Base-by-base conservation (phyloP, 2,329 filamentous ascomycete species). In the Hymenotorrendiella dingleyae region DNA sequence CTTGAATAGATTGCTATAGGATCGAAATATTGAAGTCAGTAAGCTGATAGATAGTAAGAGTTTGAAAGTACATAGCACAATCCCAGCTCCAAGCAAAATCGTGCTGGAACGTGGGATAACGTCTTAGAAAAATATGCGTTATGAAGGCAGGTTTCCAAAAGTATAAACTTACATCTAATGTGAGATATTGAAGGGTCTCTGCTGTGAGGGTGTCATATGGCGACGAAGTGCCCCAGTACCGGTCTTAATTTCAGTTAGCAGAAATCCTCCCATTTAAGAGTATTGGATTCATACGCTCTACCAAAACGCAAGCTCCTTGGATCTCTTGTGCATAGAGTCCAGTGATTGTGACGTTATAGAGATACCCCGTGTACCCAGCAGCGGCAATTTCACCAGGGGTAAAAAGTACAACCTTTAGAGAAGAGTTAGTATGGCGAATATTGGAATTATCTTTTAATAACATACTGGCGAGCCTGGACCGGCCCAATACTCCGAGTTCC, bases 221-320 rank as follows among this genome's bases (percentile, higher is more conserved):
- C 3, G 70, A 70, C 6, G 73, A 78, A 12, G 67, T 64, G 4
- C 76, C 76, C 69, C 71, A 80, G 58, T 76, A 80, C 10, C 76
- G 69, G 54, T 80, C 69, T 72, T 11, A 4, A 17, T 11, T 4
- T 36, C 6, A 11, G n/a, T 49, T 38, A 53, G 32, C 16, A 34
- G 21, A 34, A 16, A 22, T 14, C 19, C 11, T 28, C 6, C 8
- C 3, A 26, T 33, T 14, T 11, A 7, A 27, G n/a, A 32, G 6
- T 22, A 23, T 10, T 10, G 21, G 27, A 14, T 32, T 55, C 66
- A 43, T 52, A 71, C 69, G 76, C 59, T 80, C 76, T 23, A 80
- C 54, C 42, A 79, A 57, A 22, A 80, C 58, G 3, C 72, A 68
- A 8, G 76, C 76, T 28, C 68, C 76, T 14, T 70, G 67, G 28